These are phyloP conservation scores for Ophiocordyceps sinensis DNA, from an alignment of 2,329 filamentous ascomycete genomes.

Conservation along the genomic window DNA sequence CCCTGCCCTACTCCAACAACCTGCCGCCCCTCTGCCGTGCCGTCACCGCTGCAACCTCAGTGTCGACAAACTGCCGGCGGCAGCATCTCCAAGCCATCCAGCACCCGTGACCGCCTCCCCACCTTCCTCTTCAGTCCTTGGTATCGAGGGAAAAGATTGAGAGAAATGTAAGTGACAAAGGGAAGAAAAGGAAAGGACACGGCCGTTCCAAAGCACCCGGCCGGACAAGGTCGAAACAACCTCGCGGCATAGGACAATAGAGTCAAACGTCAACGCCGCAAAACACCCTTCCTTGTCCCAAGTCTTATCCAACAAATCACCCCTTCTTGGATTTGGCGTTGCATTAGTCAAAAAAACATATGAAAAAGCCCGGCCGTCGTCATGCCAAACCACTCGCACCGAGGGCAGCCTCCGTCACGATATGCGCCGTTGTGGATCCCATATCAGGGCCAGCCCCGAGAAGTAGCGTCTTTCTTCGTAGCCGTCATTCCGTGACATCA, in stretches of 20 bases:
- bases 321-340: no score
- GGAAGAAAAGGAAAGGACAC: neutral
- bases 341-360: neutral
- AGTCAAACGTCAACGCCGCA: neutral
- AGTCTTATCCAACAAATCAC: neutral
- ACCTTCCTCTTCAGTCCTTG: neutral
- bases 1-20: neutral
- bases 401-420: neutral
- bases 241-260: no score
- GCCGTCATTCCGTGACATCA: constrained; percentile 2
- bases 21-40: neutral
- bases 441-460: constrained; percentile 1
- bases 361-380: no score
- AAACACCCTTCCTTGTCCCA: neutral
- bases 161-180: neutral
- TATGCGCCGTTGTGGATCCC: neutral
- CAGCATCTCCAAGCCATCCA: neutral
- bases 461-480: constrained; percentile 2
- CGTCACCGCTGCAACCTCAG: neutral
- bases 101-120: neutral
- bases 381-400: neutral
- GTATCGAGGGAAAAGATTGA: neutral
- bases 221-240: neutral
- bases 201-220: neutral
- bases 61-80: neutral